Percentiles rank a stretch among this genome's conserved stretches.
Conservation (phyloP, 2,329 filamentous ascomycete species). For the Keithomyces neogunnii region DNA sequence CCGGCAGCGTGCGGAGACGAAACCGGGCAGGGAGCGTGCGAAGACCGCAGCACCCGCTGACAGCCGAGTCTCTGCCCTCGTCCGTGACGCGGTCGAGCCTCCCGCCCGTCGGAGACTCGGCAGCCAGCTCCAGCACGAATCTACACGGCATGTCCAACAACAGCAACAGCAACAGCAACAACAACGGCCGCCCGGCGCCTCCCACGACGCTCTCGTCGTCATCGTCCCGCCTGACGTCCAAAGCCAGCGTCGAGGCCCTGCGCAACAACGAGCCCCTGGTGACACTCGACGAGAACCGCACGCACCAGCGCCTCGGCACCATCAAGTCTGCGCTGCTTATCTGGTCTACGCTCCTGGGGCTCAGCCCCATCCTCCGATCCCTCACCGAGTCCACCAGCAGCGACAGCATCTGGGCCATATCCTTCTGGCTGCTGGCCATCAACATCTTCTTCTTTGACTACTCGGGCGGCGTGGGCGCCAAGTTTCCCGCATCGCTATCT, state of each 20-base stretch:
- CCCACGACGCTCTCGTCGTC: conserved; percentile 35
- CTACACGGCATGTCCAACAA: conserved; percentile 15
- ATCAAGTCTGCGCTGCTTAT: conserved; percentile 90
- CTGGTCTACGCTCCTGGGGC: conserved; percentile 81
- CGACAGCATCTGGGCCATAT: conserved; percentile 97
- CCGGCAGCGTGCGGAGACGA: conserved; percentile 24
- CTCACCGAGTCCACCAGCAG: conserved; percentile 87
- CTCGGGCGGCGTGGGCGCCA: conserved; percentile 55
- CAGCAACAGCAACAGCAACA: background rate
- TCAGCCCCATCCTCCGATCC: conserved; percentile 93
- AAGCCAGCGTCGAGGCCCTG: conserved; percentile 21
- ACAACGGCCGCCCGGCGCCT: conserved; percentile 37
- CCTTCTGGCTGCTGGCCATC: conserved; percentile 83
- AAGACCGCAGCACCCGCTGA: conserved; percentile 22
- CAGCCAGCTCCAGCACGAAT: conserved; percentile 40
- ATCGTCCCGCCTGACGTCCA: conserved; percentile 13
- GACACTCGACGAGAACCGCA: conserved; percentile 29
- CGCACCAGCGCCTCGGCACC: conserved; percentile 58
- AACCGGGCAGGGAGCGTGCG: conserved; percentile 29
- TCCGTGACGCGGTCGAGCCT: conserved; percentile 13
- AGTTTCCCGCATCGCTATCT: conserved; percentile 67
- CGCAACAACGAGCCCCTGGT: conserved; percentile 17
- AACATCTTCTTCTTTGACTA: conserved; percentile 99
- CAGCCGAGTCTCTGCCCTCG: conserved; percentile 18
- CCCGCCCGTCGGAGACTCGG: conserved; percentile 18